These are phyloP conservation scores for Penicillium vulpinum DNA, from an alignment of 2,329 filamentous ascomycete species.

Conservation along the genomic window DNA sequence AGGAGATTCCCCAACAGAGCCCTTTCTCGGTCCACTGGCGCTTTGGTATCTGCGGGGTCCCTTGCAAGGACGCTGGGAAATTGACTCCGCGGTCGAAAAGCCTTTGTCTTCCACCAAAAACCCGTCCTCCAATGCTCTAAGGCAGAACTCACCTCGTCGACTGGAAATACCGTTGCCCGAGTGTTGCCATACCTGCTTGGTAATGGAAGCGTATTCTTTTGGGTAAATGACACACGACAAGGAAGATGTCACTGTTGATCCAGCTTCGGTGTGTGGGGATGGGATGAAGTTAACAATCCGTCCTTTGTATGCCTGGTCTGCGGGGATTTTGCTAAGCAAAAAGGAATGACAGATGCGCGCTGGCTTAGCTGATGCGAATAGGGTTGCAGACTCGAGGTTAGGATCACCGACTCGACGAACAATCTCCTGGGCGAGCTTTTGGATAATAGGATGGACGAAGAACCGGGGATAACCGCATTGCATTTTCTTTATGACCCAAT, in stretches of 20 bases:
- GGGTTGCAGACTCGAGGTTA: conserved; percentile 66
- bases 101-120: conserved; percentile 57
- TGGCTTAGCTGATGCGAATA: conserved; percentile 72
- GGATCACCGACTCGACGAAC: conserved; percentile 56
- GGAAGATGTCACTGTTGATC: conserved; percentile 56
- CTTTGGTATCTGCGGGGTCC: conserved; percentile 79
- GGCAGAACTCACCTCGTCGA: conserved; percentile 85
- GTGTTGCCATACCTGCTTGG: conserved; percentile 98
- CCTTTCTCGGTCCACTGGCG: conserved; percentile 39
- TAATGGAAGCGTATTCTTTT: conserved; percentile 64
- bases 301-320: conserved; percentile 49
- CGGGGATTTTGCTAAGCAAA: conserved; percentile 51
- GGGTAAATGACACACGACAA: conserved; percentile 73
- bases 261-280: conserved; percentile 64
- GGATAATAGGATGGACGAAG: conserved; percentile 84
- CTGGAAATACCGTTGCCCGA: conserved; percentile 90
- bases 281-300: conserved; percentile 55
- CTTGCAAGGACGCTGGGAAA: conserved; percentile 52
- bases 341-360: conserved; percentile 76
- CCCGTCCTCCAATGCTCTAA: conserved; percentile 69
- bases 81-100: conserved; percentile 24
- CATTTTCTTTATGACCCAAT: conserved; percentile 84
- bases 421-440: conserved; percentile 69
- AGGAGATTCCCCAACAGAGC: conserved; percentile 50
- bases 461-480: conserved; percentile 91